These are phyloP conservation scores for Ogataea thermomethanolica DNA, from an alignment of 805 yeast genomes.

Conservation along the genomic window DNA sequence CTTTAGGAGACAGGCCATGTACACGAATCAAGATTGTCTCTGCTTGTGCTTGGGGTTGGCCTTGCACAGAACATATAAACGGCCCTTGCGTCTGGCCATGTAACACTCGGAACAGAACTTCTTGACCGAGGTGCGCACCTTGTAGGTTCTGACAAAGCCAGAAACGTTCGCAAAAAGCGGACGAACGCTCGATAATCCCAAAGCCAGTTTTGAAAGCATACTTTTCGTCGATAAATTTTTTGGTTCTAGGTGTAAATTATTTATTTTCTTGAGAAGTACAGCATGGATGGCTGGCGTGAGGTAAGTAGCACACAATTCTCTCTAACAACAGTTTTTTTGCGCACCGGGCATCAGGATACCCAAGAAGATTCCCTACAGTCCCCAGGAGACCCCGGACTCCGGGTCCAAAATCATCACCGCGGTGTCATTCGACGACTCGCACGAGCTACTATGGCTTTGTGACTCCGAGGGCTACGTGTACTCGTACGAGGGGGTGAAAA, in stretches of 20 bases:
- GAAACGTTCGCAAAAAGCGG: slow-evolving; percentile 18
- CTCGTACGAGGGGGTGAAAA: slow-evolving; percentile 42
- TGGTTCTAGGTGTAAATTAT: slow-evolving; percentile 10
- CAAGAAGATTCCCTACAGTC: slow-evolving; percentile 18
- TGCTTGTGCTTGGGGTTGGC: slow-evolving; percentile 92
- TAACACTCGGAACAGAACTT: slow-evolving; percentile 91
- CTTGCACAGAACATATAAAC: slow-evolving; percentile 90
- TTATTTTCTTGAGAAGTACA: neutral
- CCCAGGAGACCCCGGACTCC: slow-evolving; percentile 15
- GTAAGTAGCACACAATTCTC: slow-evolving; percentile 29
- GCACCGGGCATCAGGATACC: slow-evolving; percentile 28
- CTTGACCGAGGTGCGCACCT: slow-evolving; percentile 89
- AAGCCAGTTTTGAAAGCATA: slow-evolving; percentile 27
- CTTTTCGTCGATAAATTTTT: slow-evolving; percentile 9
- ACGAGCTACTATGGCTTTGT: slow-evolving; percentile 84
- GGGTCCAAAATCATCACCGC: slow-evolving; percentile 25
- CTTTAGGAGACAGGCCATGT: neutral
- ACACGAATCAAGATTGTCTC: slow-evolving; percentile 62
- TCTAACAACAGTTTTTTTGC: slow-evolving; percentile 30
- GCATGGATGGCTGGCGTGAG: slow-evolving; percentile 53
- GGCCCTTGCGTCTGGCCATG: slow-evolving; percentile 91
- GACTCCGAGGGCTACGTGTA: slow-evolving; percentile 55
- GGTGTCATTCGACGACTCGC: slow-evolving; percentile 60
- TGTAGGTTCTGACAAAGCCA: slow-evolving; percentile 61
- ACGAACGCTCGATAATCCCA: slow-evolving; percentile 23